A percentile compares a stretch with the other conserved stretches of the same genome.
These are phyloP conservation scores for Kondoa malvinella DNA, from an alignment of 768 basidiomycete genomes.

Conservation along the genomic window DNA sequence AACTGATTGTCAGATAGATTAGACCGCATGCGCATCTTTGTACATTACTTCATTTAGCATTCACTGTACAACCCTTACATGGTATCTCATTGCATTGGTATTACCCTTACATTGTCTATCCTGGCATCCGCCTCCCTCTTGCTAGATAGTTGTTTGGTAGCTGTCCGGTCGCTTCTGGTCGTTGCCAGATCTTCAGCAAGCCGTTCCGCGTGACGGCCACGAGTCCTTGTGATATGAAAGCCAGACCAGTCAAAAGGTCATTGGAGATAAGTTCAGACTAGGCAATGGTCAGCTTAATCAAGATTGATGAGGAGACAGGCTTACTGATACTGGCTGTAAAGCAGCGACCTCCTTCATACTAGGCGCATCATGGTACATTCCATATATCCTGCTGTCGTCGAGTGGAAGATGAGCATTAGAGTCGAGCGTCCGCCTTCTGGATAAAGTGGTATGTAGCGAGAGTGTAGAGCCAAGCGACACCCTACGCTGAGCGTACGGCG, in stretches of 20 bases:
- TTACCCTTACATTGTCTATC: no score
- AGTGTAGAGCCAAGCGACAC: slow-evolving; percentile 32
- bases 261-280: background rate
- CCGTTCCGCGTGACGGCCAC: background rate
- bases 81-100: no score
- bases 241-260: background rate
- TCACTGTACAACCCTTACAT: no score
- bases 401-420: slow-evolving; percentile 38
- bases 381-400: background rate
- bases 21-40: no score
- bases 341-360: background rate
- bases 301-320: background rate
- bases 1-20: no score
- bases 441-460: slow-evolving; percentile 46
- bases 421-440: slow-evolving; percentile 36
- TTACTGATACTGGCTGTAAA: background rate
- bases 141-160: no score
- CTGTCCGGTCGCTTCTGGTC: background rate
- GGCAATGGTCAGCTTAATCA: background rate
- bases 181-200: background rate
- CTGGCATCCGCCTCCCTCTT: no score
- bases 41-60: no score
- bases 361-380: background rate
- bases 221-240: background rate
- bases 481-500: background rate